Percentiles rank a stretch among this genome's conserved stretches.
Evolutionary conservation across 768 basidiomycete genomes (phyloP).

Genomic region (Symmetrospora coprosmae): DNA sequence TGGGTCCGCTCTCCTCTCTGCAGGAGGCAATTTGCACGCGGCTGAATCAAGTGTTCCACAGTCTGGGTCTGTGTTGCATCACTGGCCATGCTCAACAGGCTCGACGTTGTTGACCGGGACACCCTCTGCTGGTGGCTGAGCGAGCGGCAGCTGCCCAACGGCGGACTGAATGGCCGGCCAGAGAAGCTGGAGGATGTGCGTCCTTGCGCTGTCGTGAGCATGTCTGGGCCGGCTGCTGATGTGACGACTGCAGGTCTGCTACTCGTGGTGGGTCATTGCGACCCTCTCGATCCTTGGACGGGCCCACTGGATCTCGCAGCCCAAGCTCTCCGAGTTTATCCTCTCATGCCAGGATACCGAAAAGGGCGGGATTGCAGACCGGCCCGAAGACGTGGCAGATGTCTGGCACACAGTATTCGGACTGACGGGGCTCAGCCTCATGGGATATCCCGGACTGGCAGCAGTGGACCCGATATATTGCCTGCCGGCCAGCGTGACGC

Average conservation of each 20-base stretch:
- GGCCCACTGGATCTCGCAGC: slow-evolving; percentile 70
- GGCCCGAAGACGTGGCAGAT: slow-evolving; percentile 83
- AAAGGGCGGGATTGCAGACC: slow-evolving; percentile 80
- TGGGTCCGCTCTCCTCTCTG: slow-evolving; percentile 34
- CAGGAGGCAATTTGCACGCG: background rate
- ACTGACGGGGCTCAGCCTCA: slow-evolving; percentile 70
- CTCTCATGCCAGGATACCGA: slow-evolving; percentile 80
- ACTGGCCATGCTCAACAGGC: slow-evolving; percentile 66
- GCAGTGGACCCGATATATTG: slow-evolving; percentile 92
- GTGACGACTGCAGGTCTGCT: slow-evolving; percentile 87
- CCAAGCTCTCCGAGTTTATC: slow-evolving; percentile 66
- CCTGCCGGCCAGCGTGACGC: slow-evolving; percentile 59
- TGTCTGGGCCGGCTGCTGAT: background rate
- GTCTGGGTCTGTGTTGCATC: slow-evolving; percentile 82
- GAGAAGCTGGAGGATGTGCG: slow-evolving; percentile 91
- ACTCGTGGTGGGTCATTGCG: slow-evolving; percentile 92
- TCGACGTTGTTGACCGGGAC: slow-evolving; percentile 63
- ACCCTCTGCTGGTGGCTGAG: slow-evolving; percentile 83
- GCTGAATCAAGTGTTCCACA: slow-evolving; percentile 33
- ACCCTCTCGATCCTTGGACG: slow-evolving; percentile 69
- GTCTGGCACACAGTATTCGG: slow-evolving; percentile 97
- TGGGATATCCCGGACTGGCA: slow-evolving; percentile 69
- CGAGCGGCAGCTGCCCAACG: slow-evolving; percentile 81
- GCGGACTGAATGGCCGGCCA: slow-evolving; percentile 91
- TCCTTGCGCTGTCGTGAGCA: slow-evolving; percentile 19